These are phyloP conservation scores for Pythium aquatile DNA, from an alignment of 352 stramenopile species.

Conservation along the genomic window DNA sequence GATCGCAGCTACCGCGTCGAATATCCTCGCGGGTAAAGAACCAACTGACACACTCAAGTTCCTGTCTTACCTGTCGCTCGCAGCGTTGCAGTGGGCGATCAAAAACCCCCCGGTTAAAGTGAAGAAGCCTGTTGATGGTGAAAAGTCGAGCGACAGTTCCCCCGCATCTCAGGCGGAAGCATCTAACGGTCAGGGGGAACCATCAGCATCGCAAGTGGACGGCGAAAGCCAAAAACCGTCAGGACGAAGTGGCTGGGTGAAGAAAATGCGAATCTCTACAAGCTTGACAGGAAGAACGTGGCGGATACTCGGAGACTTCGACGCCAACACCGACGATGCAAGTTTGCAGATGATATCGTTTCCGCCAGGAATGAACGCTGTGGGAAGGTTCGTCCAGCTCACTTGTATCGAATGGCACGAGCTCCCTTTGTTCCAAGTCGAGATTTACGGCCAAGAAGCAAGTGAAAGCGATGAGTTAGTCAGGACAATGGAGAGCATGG, in stretches of 20 bases:
- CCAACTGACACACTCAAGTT: slow-evolving; percentile 75
- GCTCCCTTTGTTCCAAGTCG: slow-evolving; percentile 55
- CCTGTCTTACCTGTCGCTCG: slow-evolving; percentile 59
- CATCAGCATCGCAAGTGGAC: not conserved
- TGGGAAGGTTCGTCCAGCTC: slow-evolving; percentile 64
- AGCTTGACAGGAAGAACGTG: slow-evolving; percentile 70
- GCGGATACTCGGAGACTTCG: slow-evolving; percentile 55
- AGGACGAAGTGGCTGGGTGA: slow-evolving; percentile 51
- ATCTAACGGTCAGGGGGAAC: not conserved
- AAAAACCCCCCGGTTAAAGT: slow-evolving; percentile 21
- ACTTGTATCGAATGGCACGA: slow-evolving; percentile 66
- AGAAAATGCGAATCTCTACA: slow-evolving; percentile 50
- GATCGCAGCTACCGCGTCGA: slow-evolving; percentile 68
- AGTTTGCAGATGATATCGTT: slow-evolving; percentile 38
- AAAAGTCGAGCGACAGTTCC: not conserved
- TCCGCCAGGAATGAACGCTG: slow-evolving; percentile 24
- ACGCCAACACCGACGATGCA: slow-evolving; percentile 45
- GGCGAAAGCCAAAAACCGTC: slow-evolving; percentile 9
- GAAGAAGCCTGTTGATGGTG: not conserved
- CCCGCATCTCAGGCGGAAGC: not conserved
- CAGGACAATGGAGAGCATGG: slow-evolving; percentile 42
- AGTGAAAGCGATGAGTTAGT: slow-evolving; percentile 49
- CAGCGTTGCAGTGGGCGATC: slow-evolving; percentile 54
- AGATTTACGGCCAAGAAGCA: slow-evolving; percentile 62
- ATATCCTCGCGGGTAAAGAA: slow-evolving; percentile 80